Conservation (phyloP, 768 basidiomycete genomes). For the Pluteus cervinus region DNA sequence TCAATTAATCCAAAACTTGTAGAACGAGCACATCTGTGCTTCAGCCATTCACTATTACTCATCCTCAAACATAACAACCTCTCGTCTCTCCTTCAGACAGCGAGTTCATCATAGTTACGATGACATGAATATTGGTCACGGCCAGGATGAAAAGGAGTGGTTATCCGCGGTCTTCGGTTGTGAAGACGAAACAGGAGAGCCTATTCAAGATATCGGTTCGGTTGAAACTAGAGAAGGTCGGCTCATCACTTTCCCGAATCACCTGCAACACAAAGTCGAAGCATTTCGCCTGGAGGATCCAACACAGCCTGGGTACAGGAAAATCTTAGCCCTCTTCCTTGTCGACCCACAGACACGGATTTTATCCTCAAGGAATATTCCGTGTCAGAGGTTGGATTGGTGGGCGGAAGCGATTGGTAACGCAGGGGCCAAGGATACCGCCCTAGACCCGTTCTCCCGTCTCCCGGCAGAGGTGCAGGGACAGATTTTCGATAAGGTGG, state of each 20-base stretch:
- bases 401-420: constrained; percentile 12
- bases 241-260: constrained; percentile 34
- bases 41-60: constrained; percentile 22
- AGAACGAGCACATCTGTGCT: constrained; percentile 22
- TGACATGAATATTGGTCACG: constrained; percentile 12
- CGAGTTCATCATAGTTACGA: constrained; percentile 6
- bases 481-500: constrained; percentile 15
- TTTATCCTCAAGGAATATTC: constrained; percentile 20
- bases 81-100: constrained; percentile 23
- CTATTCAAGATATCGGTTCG: constrained; percentile 24
- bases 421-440: constrained; percentile 1
- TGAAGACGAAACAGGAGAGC: constrained; percentile 13
- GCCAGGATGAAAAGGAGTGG: constrained; percentile 22
- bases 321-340: constrained; percentile 35
- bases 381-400: constrained; percentile 23
- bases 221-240: constrained; percentile 29
- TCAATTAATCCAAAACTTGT: background rate
- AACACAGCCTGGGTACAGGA: constrained; percentile 30
- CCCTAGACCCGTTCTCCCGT: constrained; percentile 7
- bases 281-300: constrained; percentile 30
- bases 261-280: constrained; percentile 32
- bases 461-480: constrained; percentile 22
- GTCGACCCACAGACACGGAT: constrained; percentile 24
- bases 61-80: constrained; percentile 24
- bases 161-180: constrained; percentile 20